A percentile compares a stretch with the other conserved stretches of the same genome.
These are phyloP conservation scores for Tephrocybe sp. DNA, from an alignment of 768 basidiomycete species.

Conservation along the genomic window DNA sequence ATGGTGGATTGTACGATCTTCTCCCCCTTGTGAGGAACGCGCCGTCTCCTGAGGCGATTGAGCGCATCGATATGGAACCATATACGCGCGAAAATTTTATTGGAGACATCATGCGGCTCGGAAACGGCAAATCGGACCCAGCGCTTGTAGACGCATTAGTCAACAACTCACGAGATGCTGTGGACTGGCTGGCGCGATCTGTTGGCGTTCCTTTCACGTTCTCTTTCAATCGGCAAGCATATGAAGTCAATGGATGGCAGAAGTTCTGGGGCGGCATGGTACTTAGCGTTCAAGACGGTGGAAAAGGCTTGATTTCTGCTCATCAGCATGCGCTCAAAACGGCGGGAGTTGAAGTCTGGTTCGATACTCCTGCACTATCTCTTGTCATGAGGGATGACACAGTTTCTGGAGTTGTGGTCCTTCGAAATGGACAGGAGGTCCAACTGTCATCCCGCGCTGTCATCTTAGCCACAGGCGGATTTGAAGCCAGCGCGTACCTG, in stretches of 20 bases:
- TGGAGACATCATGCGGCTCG: conserved; percentile 61
- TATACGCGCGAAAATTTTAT: conserved; percentile 58
- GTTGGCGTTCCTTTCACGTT: conserved; percentile 56
- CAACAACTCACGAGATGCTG: conserved; percentile 51
- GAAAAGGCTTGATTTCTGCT: conserved; percentile 64
- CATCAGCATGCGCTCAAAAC: conserved; percentile 49
- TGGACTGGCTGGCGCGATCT: conserved; percentile 55
- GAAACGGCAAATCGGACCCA: conserved; percentile 47
- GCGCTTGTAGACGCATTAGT: conserved; percentile 53
- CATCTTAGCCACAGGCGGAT: conserved; percentile 67
- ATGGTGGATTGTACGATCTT: conserved; percentile 60
- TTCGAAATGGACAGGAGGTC: conserved; percentile 33
- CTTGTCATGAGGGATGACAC: conserved; percentile 36
- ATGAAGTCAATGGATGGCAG: conserved; percentile 58
- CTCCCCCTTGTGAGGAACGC: conserved; percentile 53
- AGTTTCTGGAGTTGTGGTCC: conserved; percentile 48
- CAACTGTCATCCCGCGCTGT: conserved; percentile 44
- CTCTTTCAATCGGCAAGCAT: conserved; percentile 68
- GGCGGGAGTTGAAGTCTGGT: conserved; percentile 58
- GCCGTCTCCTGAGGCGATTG: conserved; percentile 35
- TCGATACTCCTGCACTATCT: conserved; percentile 47
- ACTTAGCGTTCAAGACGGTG: conserved; percentile 61
- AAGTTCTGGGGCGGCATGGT: conserved; percentile 75
- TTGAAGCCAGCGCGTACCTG: conserved; percentile 55
- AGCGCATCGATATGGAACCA: conserved; percentile 54